A percentile compares a stretch with the other conserved stretches of the same genome.
Evolutionary conservation across 169 alveolate genomes (phyloP).

Genomic region (Plasmodium knowlesi): DNA sequence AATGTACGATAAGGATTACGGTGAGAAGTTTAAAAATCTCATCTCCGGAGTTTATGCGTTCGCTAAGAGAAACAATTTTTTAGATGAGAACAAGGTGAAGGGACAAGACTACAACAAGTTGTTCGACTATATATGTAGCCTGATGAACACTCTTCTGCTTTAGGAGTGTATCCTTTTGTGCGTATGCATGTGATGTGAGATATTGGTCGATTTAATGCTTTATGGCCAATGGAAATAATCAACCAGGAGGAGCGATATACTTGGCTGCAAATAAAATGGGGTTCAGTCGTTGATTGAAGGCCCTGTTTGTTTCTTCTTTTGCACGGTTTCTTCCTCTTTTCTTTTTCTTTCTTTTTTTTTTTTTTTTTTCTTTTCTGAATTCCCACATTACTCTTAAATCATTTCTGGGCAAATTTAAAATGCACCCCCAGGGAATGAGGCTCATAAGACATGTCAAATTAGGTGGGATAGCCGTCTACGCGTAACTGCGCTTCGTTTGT

Average conservation of each 20-base stretch:
- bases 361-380: background rate
- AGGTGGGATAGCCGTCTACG: background rate
- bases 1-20: background rate
- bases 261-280: background rate
- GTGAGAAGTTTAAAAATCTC: slow-evolving; percentile 1
- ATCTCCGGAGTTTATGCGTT: slow-evolving; percentile 6
- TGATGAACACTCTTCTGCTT: background rate
- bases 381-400: background rate
- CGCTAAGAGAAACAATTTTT: slow-evolving; percentile 10
- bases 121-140: background rate
- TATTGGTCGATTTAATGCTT: background rate
- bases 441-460: background rate
- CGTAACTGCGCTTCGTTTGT: background rate
- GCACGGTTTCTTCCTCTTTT: background rate
- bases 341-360: background rate
- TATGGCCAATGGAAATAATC: background rate
- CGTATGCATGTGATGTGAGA: background rate
- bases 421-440: background rate
- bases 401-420: no score
- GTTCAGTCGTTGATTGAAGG: background rate
- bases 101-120: background rate
- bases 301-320: background rate
- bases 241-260: background rate
- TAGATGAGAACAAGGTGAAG: background rate
- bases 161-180: background rate